A percentile compares a stretch with the other conserved stretches of the same genome.
phyloP scores from a whole-genome alignment of 208 protist genomes.

The Leishmania martiniquensis region DNA sequence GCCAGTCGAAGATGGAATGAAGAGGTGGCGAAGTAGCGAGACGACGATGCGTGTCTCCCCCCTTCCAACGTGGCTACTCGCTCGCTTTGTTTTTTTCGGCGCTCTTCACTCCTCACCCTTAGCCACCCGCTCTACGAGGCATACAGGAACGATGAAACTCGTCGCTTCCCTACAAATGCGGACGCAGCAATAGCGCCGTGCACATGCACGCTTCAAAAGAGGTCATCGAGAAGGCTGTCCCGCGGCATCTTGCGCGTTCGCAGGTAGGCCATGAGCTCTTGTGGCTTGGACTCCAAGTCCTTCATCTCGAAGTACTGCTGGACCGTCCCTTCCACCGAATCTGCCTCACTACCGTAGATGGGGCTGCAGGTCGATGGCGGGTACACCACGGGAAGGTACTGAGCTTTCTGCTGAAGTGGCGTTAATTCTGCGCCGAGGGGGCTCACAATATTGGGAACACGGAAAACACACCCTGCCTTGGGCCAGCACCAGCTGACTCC shows the following conservation, averaged over 20 bases:
- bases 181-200: not conserved
- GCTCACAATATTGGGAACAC: constrained; percentile 31
- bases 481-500: constrained; percentile 73
- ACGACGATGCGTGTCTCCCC: not conserved
- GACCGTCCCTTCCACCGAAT: constrained; percentile 58
- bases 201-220: constrained; percentile 58
- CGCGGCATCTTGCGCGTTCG: constrained; percentile 54
- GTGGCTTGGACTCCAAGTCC: constrained; percentile 42
- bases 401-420: constrained; percentile 18
- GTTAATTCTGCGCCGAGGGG: constrained; percentile 23
- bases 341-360: constrained; percentile 74
- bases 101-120: not conserved
- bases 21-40: not conserved
- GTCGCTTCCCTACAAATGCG: no score
- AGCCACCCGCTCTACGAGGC: not conserved
- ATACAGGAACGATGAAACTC: not conserved
- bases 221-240: constrained; percentile 78
- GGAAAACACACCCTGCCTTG: constrained; percentile 78
- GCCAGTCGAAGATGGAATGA: not conserved
- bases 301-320: constrained; percentile 84
- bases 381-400: constrained; percentile 86
- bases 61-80: not conserved
- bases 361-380: constrained; percentile 31
- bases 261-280: constrained; percentile 60
- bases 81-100: not conserved